phyloP scores from a whole-genome alignment of 2,329 filamentous ascomycete species.

The Truncatella angustata region DNA sequence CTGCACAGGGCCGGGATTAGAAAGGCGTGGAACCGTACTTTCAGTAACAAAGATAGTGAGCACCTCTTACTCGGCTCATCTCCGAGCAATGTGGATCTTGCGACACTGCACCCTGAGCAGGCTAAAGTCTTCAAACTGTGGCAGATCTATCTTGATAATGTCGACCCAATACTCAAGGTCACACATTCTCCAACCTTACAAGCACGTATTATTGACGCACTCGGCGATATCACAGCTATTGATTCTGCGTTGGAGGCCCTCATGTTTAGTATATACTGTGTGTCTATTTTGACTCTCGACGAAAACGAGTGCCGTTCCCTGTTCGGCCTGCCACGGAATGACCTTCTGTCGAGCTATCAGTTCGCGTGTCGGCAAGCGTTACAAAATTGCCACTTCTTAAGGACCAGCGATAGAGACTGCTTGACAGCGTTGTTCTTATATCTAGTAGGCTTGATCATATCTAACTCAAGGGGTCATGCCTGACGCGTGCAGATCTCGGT shows the following conservation, averaged over 20 bases:
- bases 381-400: slow-evolving; percentile 47
- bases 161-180: slow-evolving; percentile 58
- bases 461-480: background rate
- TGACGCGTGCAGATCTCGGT: slow-evolving; percentile 51
- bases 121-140: slow-evolving; percentile 49
- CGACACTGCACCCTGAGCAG: slow-evolving; percentile 47
- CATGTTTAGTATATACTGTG: slow-evolving; percentile 53
- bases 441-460: slow-evolving; percentile 37
- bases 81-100: slow-evolving; percentile 39
- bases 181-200: slow-evolving; percentile 57
- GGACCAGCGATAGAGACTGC: slow-evolving; percentile 47
- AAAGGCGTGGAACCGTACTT: slow-evolving; percentile 42
- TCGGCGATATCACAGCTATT: slow-evolving; percentile 38
- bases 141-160: slow-evolving; percentile 58
- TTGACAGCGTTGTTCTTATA: slow-evolving; percentile 58
- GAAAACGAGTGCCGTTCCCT: slow-evolving; percentile 39
- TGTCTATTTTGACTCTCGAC: slow-evolving; percentile 39
- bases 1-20: slow-evolving; percentile 35
- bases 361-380: slow-evolving; percentile 53
- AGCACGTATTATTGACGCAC: slow-evolving; percentile 48
- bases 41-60: slow-evolving; percentile 35
- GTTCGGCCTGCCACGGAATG: slow-evolving; percentile 38
- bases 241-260: slow-evolving; percentile 47
- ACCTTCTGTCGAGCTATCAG: slow-evolving; percentile 42
- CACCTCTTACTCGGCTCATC: slow-evolving; percentile 55